Base-by-base conservation (phyloP, 2,329 filamentous ascomycete genomes). In the Penicillium sp. region DNA sequence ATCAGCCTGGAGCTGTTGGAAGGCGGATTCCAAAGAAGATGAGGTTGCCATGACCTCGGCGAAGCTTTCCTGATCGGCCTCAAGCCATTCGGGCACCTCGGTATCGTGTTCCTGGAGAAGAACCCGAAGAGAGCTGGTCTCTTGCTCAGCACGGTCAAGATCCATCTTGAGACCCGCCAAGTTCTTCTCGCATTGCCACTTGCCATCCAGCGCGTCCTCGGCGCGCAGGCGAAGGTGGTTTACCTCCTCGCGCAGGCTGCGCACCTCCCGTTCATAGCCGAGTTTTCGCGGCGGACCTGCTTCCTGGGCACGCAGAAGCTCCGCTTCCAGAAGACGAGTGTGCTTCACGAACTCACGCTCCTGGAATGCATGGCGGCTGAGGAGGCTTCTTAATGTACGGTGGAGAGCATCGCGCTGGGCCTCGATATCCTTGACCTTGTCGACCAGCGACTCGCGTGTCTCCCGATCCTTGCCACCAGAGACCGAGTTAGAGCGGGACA, bases 111-210 rank as follows among this genome's bases (percentile, higher is more conserved):
- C 91, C 61, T 88, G 82, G 20, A 98, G 83, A 28, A 98, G 81
- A 35, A 82, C 85, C 45, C 91, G 88, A 42, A 99, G 83, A n/a
- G 90, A 90, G 42, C 86, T 82, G 34, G 96, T 96, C 78, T 99
- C 95, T 73, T 95, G 90, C 75, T 97, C 92, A 28, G 95, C 93
- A 63, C 93, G 90, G 76, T 98, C 95, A 43, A 99, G 86, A 72
- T 98, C 94, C 90, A 96, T 97, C 79, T 96, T 96, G 58, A 98
- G 80, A 57, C 93, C 92, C 54, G 87, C 85, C 1, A 98, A 81
- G 17, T 92, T 92, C 78, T 96, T 96, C 77, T 97, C 94, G 62
- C 93, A 94, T 73, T 96, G 90, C 89, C 91, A 98, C 77, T 98
- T 98, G 71, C 96, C 91, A 71, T 96, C 92, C 14, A 98, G 84